Conservation (phyloP, 805 yeast genomes). For the Candida qinlingensis region DNA sequence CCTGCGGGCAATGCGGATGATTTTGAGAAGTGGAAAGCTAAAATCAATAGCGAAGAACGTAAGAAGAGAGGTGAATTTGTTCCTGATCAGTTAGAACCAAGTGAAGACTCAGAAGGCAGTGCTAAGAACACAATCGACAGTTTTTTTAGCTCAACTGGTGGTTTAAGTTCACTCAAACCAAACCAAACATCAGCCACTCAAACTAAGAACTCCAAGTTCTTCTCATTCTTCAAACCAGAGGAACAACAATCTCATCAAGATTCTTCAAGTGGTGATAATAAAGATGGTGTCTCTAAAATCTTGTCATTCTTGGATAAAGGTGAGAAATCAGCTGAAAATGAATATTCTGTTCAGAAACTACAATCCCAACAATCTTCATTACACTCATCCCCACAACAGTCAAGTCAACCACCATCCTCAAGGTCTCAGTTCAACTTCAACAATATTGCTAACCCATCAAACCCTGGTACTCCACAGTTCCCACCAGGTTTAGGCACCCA, state of each 20-base stretch:
- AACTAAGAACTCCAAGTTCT: slow-evolving; percentile 25
- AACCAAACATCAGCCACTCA: slow-evolving; percentile 4
- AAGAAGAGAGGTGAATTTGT: slow-evolving; percentile 27
- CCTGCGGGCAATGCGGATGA: slow-evolving; percentile 27
- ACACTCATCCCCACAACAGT: slow-evolving; percentile 7
- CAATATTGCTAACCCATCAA: slow-evolving; percentile 8
- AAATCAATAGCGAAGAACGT: slow-evolving; percentile 32
- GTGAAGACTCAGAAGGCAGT: slow-evolving; percentile 2
- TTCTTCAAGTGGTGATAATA: neutral
- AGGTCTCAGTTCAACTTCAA: slow-evolving; percentile 7
- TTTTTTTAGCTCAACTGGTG: slow-evolving; percentile 14
- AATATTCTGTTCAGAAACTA: neutral
- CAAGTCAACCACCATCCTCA: slow-evolving; percentile 3
- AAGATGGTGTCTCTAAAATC: slow-evolving; percentile 23
- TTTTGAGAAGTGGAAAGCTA: slow-evolving; percentile 36
- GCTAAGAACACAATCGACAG: slow-evolving; percentile 22
- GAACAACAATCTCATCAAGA: slow-evolving; percentile 5
- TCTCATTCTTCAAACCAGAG: slow-evolving; percentile 24
- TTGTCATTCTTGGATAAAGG: slow-evolving; percentile 22
- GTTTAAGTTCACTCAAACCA: slow-evolving; percentile 10
- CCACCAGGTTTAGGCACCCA: slow-evolving; percentile 19
- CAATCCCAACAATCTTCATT: slow-evolving; percentile 3
- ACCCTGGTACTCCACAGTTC: slow-evolving; percentile 9
- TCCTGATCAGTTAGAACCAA: slow-evolving; percentile 5
- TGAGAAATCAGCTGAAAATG: slow-evolving; percentile 11